phyloP scores from a whole-genome alignment of 2,329 filamentous ascomycete genomes.

The Fusarium oligoseptatum region DNA sequence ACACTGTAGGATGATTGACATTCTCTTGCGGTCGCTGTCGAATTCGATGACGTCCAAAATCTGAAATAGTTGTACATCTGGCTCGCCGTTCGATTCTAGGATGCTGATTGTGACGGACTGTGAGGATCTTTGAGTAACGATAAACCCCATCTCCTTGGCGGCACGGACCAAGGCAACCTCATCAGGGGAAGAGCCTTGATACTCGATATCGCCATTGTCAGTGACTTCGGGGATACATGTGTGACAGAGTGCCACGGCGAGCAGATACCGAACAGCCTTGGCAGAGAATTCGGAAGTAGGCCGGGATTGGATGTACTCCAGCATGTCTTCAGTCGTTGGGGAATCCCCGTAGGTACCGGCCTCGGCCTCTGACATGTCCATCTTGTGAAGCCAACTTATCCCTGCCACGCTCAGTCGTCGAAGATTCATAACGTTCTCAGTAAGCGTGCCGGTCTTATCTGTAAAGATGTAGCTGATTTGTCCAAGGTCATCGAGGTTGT shows the following conservation, averaged over 20 bases:
- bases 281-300: not conserved
- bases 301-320: not conserved
- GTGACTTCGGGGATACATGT: not conserved
- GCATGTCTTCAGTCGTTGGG: not conserved
- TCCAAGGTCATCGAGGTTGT: not conserved
- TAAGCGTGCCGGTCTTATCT: not conserved
- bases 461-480: not conserved
- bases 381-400: not conserved
- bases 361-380: not conserved
- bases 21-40: conserved; percentile 86
- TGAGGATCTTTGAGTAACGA: not conserved
- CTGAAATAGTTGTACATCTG: conserved; percentile 66
- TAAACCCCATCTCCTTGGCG: not conserved
- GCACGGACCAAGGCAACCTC: not conserved
- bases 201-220: not conserved
- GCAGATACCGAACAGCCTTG: not conserved
- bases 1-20: conserved; percentile 87
- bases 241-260: not conserved
- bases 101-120: not conserved
- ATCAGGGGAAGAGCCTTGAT: not conserved
- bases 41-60: conserved; percentile 90
- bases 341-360: not conserved
- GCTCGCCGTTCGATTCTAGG: not conserved
- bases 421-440: not conserved
- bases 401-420: not conserved